A percentile compares a stretch with the other conserved stretches of the same genome.
phyloP scores from a whole-genome alignment of 768 basidiomycete species.

The Gymnopilus junonius region DNA sequence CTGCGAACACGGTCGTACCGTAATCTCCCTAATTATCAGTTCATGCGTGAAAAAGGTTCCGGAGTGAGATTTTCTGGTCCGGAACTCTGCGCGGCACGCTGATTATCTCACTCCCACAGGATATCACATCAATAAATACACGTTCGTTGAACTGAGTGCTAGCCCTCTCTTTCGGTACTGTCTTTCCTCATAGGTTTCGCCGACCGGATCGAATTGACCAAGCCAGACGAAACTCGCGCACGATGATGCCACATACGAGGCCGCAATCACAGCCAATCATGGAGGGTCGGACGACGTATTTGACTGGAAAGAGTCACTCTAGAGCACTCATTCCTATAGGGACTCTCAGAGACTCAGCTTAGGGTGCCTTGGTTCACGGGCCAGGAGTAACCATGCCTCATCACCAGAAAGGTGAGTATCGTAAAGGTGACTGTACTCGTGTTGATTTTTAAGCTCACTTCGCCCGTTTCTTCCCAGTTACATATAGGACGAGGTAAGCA shows the following conservation, averaged over 20 bases:
- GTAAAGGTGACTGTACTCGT: neutral
- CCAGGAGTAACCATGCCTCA: neutral
- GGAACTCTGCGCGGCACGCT: conserved; percentile 11
- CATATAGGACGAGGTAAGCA: neutral
- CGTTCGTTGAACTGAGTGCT: neutral
- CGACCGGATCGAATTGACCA: conserved; percentile 1
- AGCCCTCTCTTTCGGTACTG: conserved; percentile 12
- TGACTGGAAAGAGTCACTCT: neutral
- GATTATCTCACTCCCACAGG: conserved; percentile 11
- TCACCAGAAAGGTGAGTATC: conserved; percentile 1
- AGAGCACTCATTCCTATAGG: neutral
- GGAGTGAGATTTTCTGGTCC: conserved; percentile 2
- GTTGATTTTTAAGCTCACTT: conserved; percentile 4
- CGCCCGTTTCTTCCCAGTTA: conserved; percentile 8
- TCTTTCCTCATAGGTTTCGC: conserved; percentile 16
- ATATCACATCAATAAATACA: conserved; percentile 12
- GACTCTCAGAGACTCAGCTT: neutral
- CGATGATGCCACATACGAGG: neutral
- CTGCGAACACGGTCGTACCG: neutral
- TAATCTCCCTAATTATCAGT: neutral
- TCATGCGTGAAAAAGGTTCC: conserved; percentile 2
- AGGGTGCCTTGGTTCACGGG: neutral
- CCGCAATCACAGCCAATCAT: neutral
- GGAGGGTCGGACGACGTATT: neutral
- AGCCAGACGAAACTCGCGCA: neutral